Base-by-base conservation (phyloP, 2,329 filamentous ascomycete genomes). In the Zymoseptoria brevis region DNA sequence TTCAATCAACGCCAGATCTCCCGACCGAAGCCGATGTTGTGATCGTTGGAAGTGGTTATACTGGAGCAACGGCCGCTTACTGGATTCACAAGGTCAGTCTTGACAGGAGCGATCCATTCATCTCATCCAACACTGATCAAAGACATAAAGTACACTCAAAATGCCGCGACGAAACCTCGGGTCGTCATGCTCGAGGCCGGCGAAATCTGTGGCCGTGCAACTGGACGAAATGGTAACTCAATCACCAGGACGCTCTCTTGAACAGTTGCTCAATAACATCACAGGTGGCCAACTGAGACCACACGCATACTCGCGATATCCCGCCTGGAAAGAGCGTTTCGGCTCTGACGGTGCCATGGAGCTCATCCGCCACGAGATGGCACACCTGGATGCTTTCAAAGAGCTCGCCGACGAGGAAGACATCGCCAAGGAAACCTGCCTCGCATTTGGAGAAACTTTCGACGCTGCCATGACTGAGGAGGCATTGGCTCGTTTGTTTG, bases 11-110 rank as follows among this genome's bases (percentile, higher is more conserved):
- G 16, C 55, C 59, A 16, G 57, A 63, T 1, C 60, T 72, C 2
- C 71, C 71, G 2, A 22, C 55, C 16, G 67, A 78, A 60, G 72
- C 75, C 19, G 77, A 80, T 68, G 75, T 80, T 11, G 69, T 71
- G 7, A 79, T 82, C 48, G 68, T 81, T n/a, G 80, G 80, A 19
- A 79, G 79, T n/a, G 80, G 80, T 11, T 80, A 80, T 56, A 68
- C 70, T 35, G 71, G 75, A 8, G 66, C 68, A 21, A 57, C 70
- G 6, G 61, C 66, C 4, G 68, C 70, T 11, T 71, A 70, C 50
- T 71, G 68, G 66, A 58, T 72, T 4, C 63, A 68, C 45, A 69
- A 69, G 58, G 68, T 62, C 57, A 35, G 53, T 57, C 13, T 22
- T 26, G 19, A 56, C 49, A 16, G 4, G 49, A 8, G 49, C 24